A percentile compares a stretch with the other conserved stretches of the same genome.
phyloP scores from a whole-genome alignment of 2,329 filamentous ascomycete species.

The Talaromyces verruculosus region DNA sequence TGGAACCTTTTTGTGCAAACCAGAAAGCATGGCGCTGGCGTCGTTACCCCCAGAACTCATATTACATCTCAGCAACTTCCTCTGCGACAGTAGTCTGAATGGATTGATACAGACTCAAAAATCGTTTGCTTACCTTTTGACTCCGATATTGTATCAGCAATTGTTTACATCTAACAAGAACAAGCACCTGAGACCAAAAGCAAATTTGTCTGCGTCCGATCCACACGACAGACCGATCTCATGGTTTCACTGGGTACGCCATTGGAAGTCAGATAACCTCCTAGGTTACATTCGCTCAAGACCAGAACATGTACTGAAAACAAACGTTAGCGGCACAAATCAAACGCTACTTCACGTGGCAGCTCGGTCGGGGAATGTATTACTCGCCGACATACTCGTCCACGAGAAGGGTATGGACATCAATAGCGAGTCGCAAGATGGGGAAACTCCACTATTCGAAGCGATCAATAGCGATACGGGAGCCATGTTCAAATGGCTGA shows the following conservation, averaged over 20 bases:
- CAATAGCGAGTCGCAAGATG: neutral
- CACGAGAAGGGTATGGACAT: neutral
- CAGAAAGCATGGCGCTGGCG: neutral
- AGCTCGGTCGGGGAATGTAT: neutral
- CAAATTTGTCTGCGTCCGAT: neutral
- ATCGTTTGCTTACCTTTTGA: neutral
- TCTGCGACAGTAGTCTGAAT: neutral
- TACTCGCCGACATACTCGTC: neutral
- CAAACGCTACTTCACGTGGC: neutral
- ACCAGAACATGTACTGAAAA: neutral
- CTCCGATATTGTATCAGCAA: neutral
- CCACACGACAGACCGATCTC: neutral
- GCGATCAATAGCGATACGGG: neutral
- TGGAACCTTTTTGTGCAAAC: too few species aligned
- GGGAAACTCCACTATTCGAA: neutral
- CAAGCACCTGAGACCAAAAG: neutral
- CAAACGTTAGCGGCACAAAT: neutral
- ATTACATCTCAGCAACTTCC: neutral
- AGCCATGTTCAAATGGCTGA: slow-evolving; percentile 1
- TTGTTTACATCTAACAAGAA: neutral
- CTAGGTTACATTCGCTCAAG: neutral
- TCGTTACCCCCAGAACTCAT: neutral
- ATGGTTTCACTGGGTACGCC: neutral
- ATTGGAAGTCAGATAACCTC: neutral
- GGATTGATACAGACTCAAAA: neutral